Conservation (phyloP, 345 rosid species). For the Citrus unshiu region DNA sequence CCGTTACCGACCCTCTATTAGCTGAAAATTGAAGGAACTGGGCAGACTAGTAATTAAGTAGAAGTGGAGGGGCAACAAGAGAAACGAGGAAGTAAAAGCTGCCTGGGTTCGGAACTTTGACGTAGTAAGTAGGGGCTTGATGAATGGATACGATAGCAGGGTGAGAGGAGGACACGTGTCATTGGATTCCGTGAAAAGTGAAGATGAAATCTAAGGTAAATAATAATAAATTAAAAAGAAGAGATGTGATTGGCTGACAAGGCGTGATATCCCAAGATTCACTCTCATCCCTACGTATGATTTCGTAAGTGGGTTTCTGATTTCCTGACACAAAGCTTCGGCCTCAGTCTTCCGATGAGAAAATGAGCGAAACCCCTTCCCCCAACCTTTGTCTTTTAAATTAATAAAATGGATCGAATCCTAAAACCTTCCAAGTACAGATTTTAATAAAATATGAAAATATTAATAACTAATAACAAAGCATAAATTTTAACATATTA, state of each 20-base stretch:
- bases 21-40: not conserved
- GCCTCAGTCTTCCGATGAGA: not conserved
- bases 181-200: slow-evolving; percentile 27
- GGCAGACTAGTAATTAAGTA: not conserved
- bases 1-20: slow-evolving; percentile 6
- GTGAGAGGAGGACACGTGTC: not conserved
- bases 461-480: too few relatives aligned
- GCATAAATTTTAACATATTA: too few relatives aligned
- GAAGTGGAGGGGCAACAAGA: not conserved
- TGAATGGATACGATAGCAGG: slow-evolving; percentile 10
- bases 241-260: slow-evolving; percentile 16
- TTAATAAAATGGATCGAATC: too few relatives aligned
- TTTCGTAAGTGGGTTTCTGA: not conserved
- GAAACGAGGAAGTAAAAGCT: slow-evolving; percentile 16
- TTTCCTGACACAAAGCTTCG: slow-evolving; percentile 10
- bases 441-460: too few relatives aligned
- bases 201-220: slow-evolving; percentile 14
- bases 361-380: too few relatives aligned
- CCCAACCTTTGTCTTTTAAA: too few relatives aligned
- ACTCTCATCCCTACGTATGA: slow-evolving; percentile 10
- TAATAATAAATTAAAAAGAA: not conserved
- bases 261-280: slow-evolving; percentile 1
- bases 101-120: not conserved
- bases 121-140: not conserved
- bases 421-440: too few relatives aligned